Conservation (phyloP, 495 filamentous ascomycete species). For the Schizothecium vesticola region DNA sequence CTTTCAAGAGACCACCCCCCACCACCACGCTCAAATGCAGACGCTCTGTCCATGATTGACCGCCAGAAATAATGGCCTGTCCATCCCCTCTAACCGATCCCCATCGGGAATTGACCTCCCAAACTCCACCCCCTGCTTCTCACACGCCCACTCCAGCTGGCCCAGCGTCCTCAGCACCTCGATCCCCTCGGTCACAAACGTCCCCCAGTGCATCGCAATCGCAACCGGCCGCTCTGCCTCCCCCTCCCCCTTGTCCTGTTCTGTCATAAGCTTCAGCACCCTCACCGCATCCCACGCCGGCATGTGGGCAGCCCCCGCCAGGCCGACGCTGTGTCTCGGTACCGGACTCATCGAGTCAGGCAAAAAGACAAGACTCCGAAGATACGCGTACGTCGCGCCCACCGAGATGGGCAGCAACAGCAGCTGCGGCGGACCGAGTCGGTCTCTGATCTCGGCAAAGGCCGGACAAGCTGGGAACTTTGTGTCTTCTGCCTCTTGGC, state of each 20-base stretch:
- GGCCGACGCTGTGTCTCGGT: slow-evolving; percentile 20
- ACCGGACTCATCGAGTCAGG: slow-evolving; percentile 26
- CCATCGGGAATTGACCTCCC: background rate
- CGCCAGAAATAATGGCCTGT: slow-evolving; percentile 3
- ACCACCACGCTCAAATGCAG: background rate
- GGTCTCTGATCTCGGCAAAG: slow-evolving; percentile 20
- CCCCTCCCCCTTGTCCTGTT: background rate
- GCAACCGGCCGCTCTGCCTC: slow-evolving; percentile 17
- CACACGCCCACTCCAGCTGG: slow-evolving; percentile 28
- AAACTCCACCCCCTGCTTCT: slow-evolving; percentile 24
- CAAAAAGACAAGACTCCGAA: slow-evolving; percentile 24
- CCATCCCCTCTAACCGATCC: background rate
- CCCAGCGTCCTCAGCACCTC: slow-evolving; percentile 28
- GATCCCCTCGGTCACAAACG: slow-evolving; percentile 25
- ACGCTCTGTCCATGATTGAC: slow-evolving; percentile 14
- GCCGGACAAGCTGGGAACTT: slow-evolving; percentile 25
- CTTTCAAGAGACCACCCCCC: background rate
- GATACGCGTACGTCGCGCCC: slow-evolving; percentile 26
- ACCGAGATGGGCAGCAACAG: slow-evolving; percentile 26
- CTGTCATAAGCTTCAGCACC: slow-evolving; percentile 24
- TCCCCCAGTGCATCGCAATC: slow-evolving; percentile 33
- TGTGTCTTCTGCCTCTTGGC: slow-evolving; percentile 4
- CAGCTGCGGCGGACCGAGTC: slow-evolving; percentile 20
- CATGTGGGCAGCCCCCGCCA: slow-evolving; percentile 28
- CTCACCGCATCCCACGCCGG: slow-evolving; percentile 31